Percentiles rank a stretch among this genome's conserved stretches.
Evolutionary conservation across 768 basidiomycete genomes (phyloP).

Genomic region (Dacryopinax spathularia): DNA sequence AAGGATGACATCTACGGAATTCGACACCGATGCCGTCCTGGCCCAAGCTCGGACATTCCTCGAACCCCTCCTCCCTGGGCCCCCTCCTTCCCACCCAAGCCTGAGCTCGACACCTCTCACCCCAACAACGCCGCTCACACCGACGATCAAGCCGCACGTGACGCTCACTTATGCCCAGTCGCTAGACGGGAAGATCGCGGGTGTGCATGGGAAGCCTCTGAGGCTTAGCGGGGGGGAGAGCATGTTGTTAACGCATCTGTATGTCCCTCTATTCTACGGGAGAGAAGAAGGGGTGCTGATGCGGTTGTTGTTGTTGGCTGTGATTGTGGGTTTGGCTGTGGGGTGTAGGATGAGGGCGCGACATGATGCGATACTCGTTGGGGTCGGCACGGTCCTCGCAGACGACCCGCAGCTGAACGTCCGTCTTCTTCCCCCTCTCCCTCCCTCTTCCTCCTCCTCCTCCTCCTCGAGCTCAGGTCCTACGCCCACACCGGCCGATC

Average conservation of each 20-base stretch:
- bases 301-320: neutral
- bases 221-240: slow-evolving; percentile 72
- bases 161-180: slow-evolving; percentile 34
- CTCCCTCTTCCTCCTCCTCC: neutral
- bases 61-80: neutral
- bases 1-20: neutral
- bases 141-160: slow-evolving; percentile 11
- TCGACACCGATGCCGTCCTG: neutral
- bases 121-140: too few species aligned
- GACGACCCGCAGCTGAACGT: slow-evolving; percentile 86
- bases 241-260: slow-evolving; percentile 93
- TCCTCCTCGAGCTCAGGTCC: neutral
- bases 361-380: slow-evolving; percentile 87
- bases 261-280: slow-evolving; percentile 14
- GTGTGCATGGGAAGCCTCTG: slow-evolving; percentile 55
- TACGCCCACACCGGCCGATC: slow-evolving; percentile 13
- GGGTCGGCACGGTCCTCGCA: slow-evolving; percentile 75
- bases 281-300: neutral
- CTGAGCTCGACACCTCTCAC: too few species aligned
- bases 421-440: neutral
- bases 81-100: neutral
- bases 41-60: neutral
- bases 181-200: slow-evolving; percentile 71
- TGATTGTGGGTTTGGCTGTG: neutral
- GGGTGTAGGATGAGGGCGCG: slow-evolving; percentile 64